Conservation (phyloP, 768 basidiomycete genomes). For the Wakefieldia striispora region DNA sequence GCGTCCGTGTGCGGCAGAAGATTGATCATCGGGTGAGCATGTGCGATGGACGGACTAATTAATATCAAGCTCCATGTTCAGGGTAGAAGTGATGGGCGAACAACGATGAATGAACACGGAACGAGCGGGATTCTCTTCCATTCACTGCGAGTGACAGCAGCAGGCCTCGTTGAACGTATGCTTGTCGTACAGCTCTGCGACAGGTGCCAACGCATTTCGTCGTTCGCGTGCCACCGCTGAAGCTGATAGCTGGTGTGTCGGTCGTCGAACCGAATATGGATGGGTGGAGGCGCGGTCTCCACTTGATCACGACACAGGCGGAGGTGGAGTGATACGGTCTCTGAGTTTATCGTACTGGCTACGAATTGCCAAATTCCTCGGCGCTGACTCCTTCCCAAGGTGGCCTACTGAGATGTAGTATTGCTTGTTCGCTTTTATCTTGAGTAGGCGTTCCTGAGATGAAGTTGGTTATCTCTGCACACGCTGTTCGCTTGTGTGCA, state of each 20-base stretch:
- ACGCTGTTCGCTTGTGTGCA: not conserved
- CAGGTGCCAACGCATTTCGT: not conserved
- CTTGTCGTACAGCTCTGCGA: not conserved
- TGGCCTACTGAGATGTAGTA: not conserved
- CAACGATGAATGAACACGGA: constrained; percentile 3
- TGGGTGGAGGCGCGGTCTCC: too few relatives aligned
- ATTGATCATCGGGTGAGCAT: constrained; percentile 24
- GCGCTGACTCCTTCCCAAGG: constrained; percentile 16
- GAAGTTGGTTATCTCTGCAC: not conserved
- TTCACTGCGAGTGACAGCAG: constrained; percentile 8
- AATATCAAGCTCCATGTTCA: constrained; percentile 12
- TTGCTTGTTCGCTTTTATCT: too few relatives aligned
- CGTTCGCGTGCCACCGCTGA: not conserved
- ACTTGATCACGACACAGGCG: too few relatives aligned
- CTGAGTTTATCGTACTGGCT: constrained; percentile 9
- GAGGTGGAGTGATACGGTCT: not conserved
- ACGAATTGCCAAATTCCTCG: constrained; percentile 10
- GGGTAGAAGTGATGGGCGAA: constrained; percentile 16
- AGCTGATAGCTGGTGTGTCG: not conserved
- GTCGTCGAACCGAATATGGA: too few relatives aligned
- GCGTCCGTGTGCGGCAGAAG: constrained; percentile 21
- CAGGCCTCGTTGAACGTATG: not conserved
- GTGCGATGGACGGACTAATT: constrained; percentile 11
- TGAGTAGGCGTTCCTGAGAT: constrained; percentile 2
- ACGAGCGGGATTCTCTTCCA: constrained; percentile 17